phyloP scores from a whole-genome alignment of 108 stramenopile genomes.

The Cyclostephanos invisitatus region DNA sequence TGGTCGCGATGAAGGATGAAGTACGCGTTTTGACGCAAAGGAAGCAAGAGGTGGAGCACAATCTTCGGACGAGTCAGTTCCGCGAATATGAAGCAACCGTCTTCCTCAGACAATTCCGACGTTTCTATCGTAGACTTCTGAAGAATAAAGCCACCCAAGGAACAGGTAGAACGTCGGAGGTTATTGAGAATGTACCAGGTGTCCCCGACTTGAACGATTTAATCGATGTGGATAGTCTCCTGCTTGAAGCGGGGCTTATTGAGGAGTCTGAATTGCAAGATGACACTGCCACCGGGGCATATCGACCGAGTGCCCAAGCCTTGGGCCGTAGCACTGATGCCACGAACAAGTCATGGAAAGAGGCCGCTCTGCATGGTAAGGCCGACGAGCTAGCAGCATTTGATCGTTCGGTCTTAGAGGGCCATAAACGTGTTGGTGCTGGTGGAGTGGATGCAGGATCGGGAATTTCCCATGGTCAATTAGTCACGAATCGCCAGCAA shows the following conservation, averaged over 20 bases:
- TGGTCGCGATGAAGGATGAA: slow-evolving; percentile 60
- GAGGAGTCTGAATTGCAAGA: slow-evolving; percentile 75
- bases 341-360: slow-evolving; percentile 48
- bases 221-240: slow-evolving; percentile 75
- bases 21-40: slow-evolving; percentile 44
- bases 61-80: slow-evolving; percentile 80
- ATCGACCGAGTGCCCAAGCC: slow-evolving; percentile 56
- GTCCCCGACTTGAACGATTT: slow-evolving; percentile 77
- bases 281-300: slow-evolving; percentile 56
- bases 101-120: slow-evolving; percentile 83
- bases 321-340: slow-evolving; percentile 45
- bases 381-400: slow-evolving; percentile 38
- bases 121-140: slow-evolving; percentile 72
- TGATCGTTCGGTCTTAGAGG: slow-evolving; percentile 30
- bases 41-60: slow-evolving; percentile 67
- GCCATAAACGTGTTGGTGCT: slow-evolving; percentile 18
- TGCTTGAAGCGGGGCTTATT: slow-evolving; percentile 82
- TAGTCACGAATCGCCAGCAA: slow-evolving; percentile 64
- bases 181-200: slow-evolving; percentile 63
- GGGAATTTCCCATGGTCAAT: slow-evolving; percentile 42
- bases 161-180: slow-evolving; percentile 57
- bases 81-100: slow-evolving; percentile 87
- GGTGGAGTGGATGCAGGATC: slow-evolving; percentile 21
- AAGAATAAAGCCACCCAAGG: slow-evolving; percentile 74
- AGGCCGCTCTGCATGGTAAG: slow-evolving; percentile 47